phyloP scores from a whole-genome alignment of 805 yeast species.

The Lipomyces sp. region DNA sequence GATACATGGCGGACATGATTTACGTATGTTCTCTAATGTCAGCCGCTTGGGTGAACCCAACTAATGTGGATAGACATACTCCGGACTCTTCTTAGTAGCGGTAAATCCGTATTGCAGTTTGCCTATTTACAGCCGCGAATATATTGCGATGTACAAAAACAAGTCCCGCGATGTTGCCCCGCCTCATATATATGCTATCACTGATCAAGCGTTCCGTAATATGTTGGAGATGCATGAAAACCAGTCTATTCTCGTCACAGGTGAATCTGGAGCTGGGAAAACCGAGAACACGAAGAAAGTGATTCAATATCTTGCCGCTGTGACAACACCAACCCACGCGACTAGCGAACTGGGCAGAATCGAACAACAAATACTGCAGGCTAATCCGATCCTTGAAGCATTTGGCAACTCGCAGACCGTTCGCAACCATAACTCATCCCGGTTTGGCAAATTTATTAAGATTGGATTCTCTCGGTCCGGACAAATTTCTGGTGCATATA shows the following conservation, averaged over 20 bases:
- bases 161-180: slow-evolving; percentile 53
- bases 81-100: slow-evolving; percentile 94
- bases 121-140: slow-evolving; percentile 68
- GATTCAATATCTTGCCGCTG: slow-evolving; percentile 85
- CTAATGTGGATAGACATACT: slow-evolving; percentile 78
- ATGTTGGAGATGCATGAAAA: slow-evolving; percentile 69
- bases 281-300: slow-evolving; percentile 97
- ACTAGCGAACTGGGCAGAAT: slow-evolving; percentile 46
- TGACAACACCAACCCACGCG: slow-evolving; percentile 49
- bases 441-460: slow-evolving; percentile 95
- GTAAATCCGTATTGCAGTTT: slow-evolving; percentile 85
- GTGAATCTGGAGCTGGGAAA: slow-evolving; percentile 99
- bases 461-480: slow-evolving; percentile 72
- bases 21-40: slow-evolving; percentile 36
- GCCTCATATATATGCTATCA: slow-evolving; percentile 91
- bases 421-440: slow-evolving; percentile 89
- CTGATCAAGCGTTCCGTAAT: slow-evolving; percentile 83
- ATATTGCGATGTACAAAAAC: slow-evolving; percentile 61
- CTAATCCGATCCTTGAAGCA: slow-evolving; percentile 93
- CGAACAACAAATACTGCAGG: slow-evolving; percentile 85
- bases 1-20: slow-evolving; percentile 78
- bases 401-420: slow-evolving; percentile 98
- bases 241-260: slow-evolving; percentile 95
- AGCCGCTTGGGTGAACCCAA: neutral
- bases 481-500: slow-evolving; percentile 81